These are phyloP conservation scores for Erigeron canadensis DNA, from an alignment of 129 eudicot species.

Conservation along the genomic window DNA sequence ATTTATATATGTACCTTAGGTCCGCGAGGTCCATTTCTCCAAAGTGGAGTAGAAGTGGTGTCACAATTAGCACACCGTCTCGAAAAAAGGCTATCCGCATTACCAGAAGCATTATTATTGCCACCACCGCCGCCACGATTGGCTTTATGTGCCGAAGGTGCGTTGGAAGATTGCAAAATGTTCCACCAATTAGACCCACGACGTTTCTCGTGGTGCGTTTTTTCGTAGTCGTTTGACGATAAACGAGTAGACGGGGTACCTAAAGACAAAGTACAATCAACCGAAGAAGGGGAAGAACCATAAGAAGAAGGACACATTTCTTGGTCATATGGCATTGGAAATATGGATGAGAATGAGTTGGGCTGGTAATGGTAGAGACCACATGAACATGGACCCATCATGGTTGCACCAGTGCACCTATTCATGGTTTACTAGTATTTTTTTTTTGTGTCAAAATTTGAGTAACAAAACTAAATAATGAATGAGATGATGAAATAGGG, in stretches of 20 bases:
- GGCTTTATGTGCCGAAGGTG: conserved; percentile 33
- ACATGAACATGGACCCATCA: conserved; percentile 55
- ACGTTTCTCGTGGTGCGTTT: conserved; percentile 29
- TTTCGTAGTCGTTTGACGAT: conserved; percentile 16
- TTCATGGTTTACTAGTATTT: conserved; percentile 49
- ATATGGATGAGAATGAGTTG: conserved; percentile 31
- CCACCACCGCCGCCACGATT: conserved; percentile 35
- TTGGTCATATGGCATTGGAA: conserved; percentile 50
- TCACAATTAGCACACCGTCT: conserved; percentile 97
- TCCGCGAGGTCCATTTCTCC: conserved; percentile 99
- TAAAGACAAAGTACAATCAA: conserved; percentile 87
- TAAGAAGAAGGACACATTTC: conserved; percentile 33
- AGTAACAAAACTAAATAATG: no score
- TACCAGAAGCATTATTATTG: conserved; percentile 20
- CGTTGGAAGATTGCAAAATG: conserved; percentile 43
- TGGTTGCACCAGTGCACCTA: conserved; percentile 40
- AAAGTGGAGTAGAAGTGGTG: conserved; percentile 98
- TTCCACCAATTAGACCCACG: conserved; percentile 76
- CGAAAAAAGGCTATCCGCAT: conserved; percentile 59
- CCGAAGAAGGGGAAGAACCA: conserved; percentile 45
- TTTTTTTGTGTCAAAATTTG: neutral
- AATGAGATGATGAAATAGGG: conserved; percentile 31
- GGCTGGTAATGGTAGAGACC: conserved; percentile 38
- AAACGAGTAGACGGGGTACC: conserved; percentile 83
- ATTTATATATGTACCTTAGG: conserved; percentile 69